Evolutionary conservation across 2,329 filamentous ascomycete genomes (phyloP).

Genomic region (Incumbomyces delicatus): DNA sequence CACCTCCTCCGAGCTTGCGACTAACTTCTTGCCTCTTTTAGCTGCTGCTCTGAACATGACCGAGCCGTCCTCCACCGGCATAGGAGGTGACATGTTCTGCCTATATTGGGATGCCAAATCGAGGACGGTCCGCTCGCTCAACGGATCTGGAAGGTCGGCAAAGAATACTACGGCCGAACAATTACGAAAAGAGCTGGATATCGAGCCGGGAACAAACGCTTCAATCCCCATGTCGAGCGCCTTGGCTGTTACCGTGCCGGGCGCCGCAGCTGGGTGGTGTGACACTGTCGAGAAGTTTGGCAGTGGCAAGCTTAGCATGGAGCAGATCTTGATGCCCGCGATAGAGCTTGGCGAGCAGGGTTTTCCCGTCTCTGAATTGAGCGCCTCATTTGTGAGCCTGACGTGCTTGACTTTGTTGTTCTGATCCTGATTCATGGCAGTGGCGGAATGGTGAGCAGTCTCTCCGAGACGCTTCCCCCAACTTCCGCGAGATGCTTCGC

Average conservation of each 20-base stretch:
- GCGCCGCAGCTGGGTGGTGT: slow-evolving; percentile 86
- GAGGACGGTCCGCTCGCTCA: slow-evolving; percentile 73
- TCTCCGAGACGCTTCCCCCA: slow-evolving; percentile 68
- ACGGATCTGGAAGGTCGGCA: slow-evolving; percentile 82
- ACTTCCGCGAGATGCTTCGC: slow-evolving; percentile 80
- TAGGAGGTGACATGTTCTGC: slow-evolving; percentile 96
- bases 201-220: slow-evolving; percentile 38
- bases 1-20: background rate
- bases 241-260: slow-evolving; percentile 77
- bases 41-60: slow-evolving; percentile 89
- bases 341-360: slow-evolving; percentile 80
- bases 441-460: slow-evolving; percentile 58
- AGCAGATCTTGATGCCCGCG: slow-evolving; percentile 70
- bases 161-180: slow-evolving; percentile 58
- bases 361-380: slow-evolving; percentile 77
- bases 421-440: slow-evolving; percentile 34
- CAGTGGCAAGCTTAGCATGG: slow-evolving; percentile 69
- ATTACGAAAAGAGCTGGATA: slow-evolving; percentile 58
- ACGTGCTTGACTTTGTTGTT: background rate
- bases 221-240: slow-evolving; percentile 55
- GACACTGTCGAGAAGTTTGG: slow-evolving; percentile 83
- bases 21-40: slow-evolving; percentile 26
- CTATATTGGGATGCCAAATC: slow-evolving; percentile 80
- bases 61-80: slow-evolving; percentile 85
- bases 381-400: slow-evolving; percentile 55